phyloP scores from a whole-genome alignment of 768 basidiomycete genomes.

The Pisolithus orientalis region DNA sequence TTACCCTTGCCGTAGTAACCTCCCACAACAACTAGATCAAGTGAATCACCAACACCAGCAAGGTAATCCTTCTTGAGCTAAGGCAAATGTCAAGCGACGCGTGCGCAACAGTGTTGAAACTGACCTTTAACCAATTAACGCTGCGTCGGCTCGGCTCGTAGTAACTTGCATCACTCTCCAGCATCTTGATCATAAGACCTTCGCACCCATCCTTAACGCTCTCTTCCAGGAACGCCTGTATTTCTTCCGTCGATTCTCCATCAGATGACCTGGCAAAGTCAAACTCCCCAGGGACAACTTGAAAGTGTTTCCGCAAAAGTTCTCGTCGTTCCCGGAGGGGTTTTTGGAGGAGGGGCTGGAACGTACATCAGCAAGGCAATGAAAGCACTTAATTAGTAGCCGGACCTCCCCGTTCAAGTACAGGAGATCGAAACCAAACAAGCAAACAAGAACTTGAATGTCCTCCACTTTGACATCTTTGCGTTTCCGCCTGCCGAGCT shows the following conservation, averaged over 20 bases:
- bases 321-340: constrained; percentile 70
- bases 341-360: constrained; percentile 75
- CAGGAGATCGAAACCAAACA: constrained; percentile 95
- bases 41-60: constrained; percentile 91
- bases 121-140: constrained; percentile 97
- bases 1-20: constrained; percentile 98
- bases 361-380: neutral
- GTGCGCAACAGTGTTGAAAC: neutral
- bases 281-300: constrained; percentile 81
- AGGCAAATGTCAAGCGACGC: constrained; percentile 1
- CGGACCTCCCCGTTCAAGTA: constrained; percentile 92
- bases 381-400: neutral
- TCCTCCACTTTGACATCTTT: constrained; percentile 98
- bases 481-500: constrained; percentile 87
- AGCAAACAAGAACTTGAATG: constrained; percentile 92
- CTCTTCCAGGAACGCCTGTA: constrained; percentile 90
- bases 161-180: constrained; percentile 84
- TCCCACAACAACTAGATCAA: constrained; percentile 96
- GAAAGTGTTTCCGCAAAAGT: constrained; percentile 75
- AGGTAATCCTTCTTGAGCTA: constrained; percentile 99
- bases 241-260: constrained; percentile 84
- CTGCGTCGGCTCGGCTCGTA: constrained; percentile 95
- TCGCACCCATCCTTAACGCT: constrained; percentile 98
- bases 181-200: constrained; percentile 99
- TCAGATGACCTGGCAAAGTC: constrained; percentile 91